Evolutionary conservation across 768 basidiomycete genomes (phyloP).

Genomic region (Kwoniella pini): DNA sequence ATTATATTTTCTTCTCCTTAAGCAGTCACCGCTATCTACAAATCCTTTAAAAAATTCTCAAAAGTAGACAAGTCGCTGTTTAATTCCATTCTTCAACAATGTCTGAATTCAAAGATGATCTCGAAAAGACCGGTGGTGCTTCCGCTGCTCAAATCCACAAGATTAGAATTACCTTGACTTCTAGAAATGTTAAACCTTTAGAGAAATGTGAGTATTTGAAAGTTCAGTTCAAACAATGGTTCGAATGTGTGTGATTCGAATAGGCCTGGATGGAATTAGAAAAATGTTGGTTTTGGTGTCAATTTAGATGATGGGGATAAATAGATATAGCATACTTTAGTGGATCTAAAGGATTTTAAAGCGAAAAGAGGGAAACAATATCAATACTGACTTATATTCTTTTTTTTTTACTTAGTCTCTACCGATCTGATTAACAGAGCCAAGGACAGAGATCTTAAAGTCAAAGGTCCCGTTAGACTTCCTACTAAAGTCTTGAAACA

Average conservation of each 20-base stretch:
- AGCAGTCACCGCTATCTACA: conserved; percentile 29
- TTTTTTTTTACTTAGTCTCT: conserved; percentile 67
- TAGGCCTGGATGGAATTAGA: too few relatives aligned
- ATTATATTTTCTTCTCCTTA: conserved; percentile 14
- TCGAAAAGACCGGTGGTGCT: conserved; percentile 77
- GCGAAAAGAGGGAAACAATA: too few relatives aligned
- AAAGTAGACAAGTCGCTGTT: conserved; percentile 43
- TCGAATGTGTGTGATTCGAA: too few relatives aligned
- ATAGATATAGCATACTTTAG: too few relatives aligned
- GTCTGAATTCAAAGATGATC: conserved; percentile 65
- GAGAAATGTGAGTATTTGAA: conserved; percentile 78
- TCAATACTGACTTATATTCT: not conserved
- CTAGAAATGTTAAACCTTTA: conserved; percentile 94
- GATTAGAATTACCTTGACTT: conserved; percentile 98
- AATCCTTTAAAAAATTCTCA: not conserved
- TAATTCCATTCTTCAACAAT: conserved; percentile 33
- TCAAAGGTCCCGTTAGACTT: conserved; percentile 97
- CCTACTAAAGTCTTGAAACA: conserved; percentile 99
- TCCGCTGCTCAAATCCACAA: conserved; percentile 94
- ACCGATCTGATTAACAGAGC: conserved; percentile 95
- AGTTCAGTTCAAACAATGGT: not conserved
- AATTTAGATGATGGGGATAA: too few relatives aligned
- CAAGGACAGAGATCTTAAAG: conserved; percentile 98
- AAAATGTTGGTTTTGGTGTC: too few relatives aligned
- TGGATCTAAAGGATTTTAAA: too few relatives aligned